Evolutionary conservation across 768 basidiomycete genomes (phyloP), one percentile per base, ranked within the genome.

Genomic region (Cyclocybe aegerita): DNA sequence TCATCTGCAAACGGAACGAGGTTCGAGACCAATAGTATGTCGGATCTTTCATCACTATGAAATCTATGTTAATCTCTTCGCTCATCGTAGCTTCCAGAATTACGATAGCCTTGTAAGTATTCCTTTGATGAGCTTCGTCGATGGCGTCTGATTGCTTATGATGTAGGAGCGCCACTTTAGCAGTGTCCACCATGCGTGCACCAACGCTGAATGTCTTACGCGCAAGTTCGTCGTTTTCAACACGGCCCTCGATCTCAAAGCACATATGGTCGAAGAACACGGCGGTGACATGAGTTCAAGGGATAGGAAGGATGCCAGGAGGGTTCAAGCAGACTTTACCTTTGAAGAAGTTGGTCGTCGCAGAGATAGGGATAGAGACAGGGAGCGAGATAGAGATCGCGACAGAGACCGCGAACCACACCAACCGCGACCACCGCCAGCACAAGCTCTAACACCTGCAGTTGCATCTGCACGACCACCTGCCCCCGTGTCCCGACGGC

Each of bases 141-240:
- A n/a, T 30, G 9, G 38, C 34, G 34, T 17, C 30, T 50, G 17
- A 49, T 52, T 30, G 39, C 34, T 35, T 42, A 34, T 36, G 32
- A 40, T 35, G 14, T 53, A 90, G 86, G 90, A 93, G 66, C 71
- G 70, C 37, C 92, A 94, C 61, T 91, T 90, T 68, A 82, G 79
- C 57, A 74, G 72, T 29, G 82, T 74, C 2, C 96, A 99, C 65
- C 80, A 80, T 65, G 86, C 88, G 4, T 99, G 96, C 65, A 74
- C 70, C 2, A 85, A 92, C 50, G 55, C 82, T 0, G 64, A 74
- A 35, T 99, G 96, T 62, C 82, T 86, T 39, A 84, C 83, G 4
- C 86, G 82, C 59, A 98, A 97, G 70, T 99, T 99, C 56, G 90
- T 98, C 53, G 97, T 98, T 9, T 98, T 98, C 66, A 83, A 83